A percentile compares a stretch with the other conserved stretches of the same genome.
phyloP scores from a whole-genome alignment of 2,329 filamentous ascomycete species.

The Graphilbum sp. region DNA sequence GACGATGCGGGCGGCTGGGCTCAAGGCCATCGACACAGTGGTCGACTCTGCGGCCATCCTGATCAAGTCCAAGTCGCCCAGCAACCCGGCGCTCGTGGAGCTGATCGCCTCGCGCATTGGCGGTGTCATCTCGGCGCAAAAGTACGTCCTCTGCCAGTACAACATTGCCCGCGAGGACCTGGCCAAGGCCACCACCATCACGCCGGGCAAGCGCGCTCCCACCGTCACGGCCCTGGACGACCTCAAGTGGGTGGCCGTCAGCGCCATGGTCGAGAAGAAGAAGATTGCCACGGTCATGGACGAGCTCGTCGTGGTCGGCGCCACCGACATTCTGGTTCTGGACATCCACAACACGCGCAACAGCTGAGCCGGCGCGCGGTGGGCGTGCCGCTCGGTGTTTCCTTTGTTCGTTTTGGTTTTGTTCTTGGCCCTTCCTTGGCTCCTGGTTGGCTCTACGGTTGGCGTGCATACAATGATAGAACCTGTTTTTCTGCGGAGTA shows the following conservation, averaged over 20 bases:
- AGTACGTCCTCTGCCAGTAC: slow-evolving; percentile 90
- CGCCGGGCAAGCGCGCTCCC: slow-evolving; percentile 83
- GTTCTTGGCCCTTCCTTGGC: no score
- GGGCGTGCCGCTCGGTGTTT: no score
- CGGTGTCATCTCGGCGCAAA: slow-evolving; percentile 89
- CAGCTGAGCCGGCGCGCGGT: slow-evolving; percentile 8
- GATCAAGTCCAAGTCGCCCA: slow-evolving; percentile 76
- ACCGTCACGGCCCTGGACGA: slow-evolving; percentile 83
- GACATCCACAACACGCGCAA: slow-evolving; percentile 58
- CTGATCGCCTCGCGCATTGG: slow-evolving; percentile 75
- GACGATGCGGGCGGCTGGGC: slow-evolving; percentile 90
- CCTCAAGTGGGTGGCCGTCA: slow-evolving; percentile 86
- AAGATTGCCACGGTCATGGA: slow-evolving; percentile 79
- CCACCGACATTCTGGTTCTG: slow-evolving; percentile 70
- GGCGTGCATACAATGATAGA: not conserved
- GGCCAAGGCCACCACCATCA: slow-evolving; percentile 53
- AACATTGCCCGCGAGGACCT: slow-evolving; percentile 67
- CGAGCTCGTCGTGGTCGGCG: slow-evolving; percentile 56
- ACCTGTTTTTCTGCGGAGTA: not conserved
- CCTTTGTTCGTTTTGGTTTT: no score
- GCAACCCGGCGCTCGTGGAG: slow-evolving; percentile 64
- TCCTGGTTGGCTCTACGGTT: not conserved
- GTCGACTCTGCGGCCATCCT: slow-evolving; percentile 76
- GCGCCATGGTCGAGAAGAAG: slow-evolving; percentile 83
- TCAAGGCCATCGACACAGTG: slow-evolving; percentile 89